phyloP scores from a whole-genome alignment of 768 basidiomycete genomes.

The Amanita phalloides region DNA sequence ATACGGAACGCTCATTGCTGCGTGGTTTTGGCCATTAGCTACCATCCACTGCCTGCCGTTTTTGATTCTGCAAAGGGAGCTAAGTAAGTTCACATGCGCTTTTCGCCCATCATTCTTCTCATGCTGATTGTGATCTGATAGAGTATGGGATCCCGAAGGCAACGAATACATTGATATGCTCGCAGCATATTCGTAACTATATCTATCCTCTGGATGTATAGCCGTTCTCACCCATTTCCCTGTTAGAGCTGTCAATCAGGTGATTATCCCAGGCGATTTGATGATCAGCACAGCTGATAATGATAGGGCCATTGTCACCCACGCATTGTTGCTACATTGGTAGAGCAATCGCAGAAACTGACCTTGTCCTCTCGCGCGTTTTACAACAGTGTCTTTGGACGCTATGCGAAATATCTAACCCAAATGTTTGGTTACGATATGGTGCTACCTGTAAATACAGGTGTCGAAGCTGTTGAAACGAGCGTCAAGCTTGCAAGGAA shows the following conservation, averaged over 20 bases:
- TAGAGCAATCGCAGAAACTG: slow-evolving; percentile 78
- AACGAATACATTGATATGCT: slow-evolving; percentile 97
- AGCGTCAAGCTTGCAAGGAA: slow-evolving; percentile 92
- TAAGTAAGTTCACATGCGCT: slow-evolving; percentile 44
- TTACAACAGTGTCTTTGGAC: slow-evolving; percentile 86
- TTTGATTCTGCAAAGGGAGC: slow-evolving; percentile 87
- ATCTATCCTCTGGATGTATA: neutral
- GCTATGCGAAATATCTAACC: slow-evolving; percentile 80
- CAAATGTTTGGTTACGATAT: slow-evolving; percentile 86
- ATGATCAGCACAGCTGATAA: neutral
- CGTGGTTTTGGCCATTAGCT: slow-evolving; percentile 54
- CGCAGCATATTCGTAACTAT: slow-evolving; percentile 85
- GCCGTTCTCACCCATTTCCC: slow-evolving; percentile 3
- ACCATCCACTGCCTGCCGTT: slow-evolving; percentile 91
- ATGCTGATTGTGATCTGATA: slow-evolving; percentile 15
- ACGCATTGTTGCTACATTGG: slow-evolving; percentile 68
- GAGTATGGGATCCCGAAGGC: slow-evolving; percentile 93
- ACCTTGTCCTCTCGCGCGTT: slow-evolving; percentile 95
- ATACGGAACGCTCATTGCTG: slow-evolving; percentile 22
- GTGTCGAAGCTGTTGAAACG: slow-evolving; percentile 97
- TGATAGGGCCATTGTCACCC: slow-evolving; percentile 88
- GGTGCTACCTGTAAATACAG: slow-evolving; percentile 98
- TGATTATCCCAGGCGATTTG: slow-evolving; percentile 13
- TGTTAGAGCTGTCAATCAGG: slow-evolving; percentile 79
- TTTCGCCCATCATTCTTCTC: neutral